Percentiles rank a stretch among this genome's conserved stretches.
Evolutionary conservation across 345 rosid genomes (phyloP).

Genomic region (Corchorus capsularis): DNA sequence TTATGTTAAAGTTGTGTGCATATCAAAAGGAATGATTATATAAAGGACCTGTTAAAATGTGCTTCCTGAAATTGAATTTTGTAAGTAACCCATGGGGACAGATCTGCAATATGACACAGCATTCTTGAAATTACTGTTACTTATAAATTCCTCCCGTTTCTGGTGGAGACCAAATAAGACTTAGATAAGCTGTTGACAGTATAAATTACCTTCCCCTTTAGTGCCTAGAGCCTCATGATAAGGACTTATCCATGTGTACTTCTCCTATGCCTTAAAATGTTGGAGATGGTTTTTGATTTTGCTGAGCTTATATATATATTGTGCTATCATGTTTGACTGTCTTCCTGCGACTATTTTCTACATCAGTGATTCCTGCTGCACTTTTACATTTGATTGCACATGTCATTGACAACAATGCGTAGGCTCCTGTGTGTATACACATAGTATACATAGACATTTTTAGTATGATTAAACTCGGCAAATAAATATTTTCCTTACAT

Average conservation of each 20-base stretch:
- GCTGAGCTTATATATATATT: neutral
- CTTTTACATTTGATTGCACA: neutral
- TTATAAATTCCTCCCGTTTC: neutral
- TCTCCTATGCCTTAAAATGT: neutral
- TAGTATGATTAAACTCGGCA: constrained; percentile 1
- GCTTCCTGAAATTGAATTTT: neutral
- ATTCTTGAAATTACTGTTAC: neutral
- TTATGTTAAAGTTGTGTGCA: neutral
- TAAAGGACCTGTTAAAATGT: neutral
- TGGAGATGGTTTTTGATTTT: neutral
- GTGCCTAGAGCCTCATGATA: neutral
- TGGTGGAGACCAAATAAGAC: neutral
- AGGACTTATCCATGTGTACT: no score
- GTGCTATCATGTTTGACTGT: neutral
- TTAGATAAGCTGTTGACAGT: constrained; percentile 6
- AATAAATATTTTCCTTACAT: constrained; percentile 14
- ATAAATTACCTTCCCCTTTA: neutral
- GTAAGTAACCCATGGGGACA: neutral
- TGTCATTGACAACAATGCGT: neutral
- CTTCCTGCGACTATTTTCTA: neutral
- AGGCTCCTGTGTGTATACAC: neutral
- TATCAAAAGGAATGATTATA: neutral
- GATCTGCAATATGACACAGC: neutral
- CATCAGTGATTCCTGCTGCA: neutral
- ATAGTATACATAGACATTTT: neutral